Percentiles rank a stretch among this genome's conserved stretches.
These are phyloP conservation scores for Rhizophlyctis rosea DNA, from an alignment of 192 early-diverging fungal species.

Conservation along the genomic window DNA sequence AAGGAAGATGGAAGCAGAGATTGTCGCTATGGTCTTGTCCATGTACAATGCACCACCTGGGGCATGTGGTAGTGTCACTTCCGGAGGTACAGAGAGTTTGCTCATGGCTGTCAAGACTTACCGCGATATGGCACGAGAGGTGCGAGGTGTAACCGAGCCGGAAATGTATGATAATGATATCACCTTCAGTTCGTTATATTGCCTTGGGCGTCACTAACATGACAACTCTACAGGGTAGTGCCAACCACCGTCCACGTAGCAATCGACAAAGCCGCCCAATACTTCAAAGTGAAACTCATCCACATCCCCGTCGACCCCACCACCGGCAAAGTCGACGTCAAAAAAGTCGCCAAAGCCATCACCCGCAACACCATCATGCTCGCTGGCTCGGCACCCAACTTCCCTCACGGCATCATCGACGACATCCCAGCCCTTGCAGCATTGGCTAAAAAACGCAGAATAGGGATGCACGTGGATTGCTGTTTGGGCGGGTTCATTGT, in stretches of 20 bases:
- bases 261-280: conserved; percentile 90
- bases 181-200: conserved; percentile 1
- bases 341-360: conserved; percentile 73
- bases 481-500: conserved; percentile 95
- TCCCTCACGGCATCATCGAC: conserved; percentile 91
- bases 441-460: conserved; percentile 74
- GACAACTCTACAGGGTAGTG: conserved; percentile 57
- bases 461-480: conserved; percentile 93
- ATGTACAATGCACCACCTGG: conserved; percentile 77
- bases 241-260: conserved; percentile 94
- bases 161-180: conserved; percentile 70
- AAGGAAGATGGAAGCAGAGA: conserved; percentile 94
- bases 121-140: conserved; percentile 76
- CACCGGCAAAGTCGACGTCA: conserved; percentile 74
- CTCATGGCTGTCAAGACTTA: conserved; percentile 94
- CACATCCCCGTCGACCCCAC: conserved; percentile 78
- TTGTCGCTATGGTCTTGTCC: conserved; percentile 84
- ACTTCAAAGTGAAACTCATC: conserved; percentile 86
- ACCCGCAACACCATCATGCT: conserved; percentile 90
- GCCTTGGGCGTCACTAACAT: background rate
- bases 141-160: conserved; percentile 79
- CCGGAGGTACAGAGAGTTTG: conserved; percentile 92
- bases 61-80: conserved; percentile 85
- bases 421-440: conserved; percentile 76
- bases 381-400: conserved; percentile 88